Evolutionary conservation across 345 rosid genomes (phyloP).

Genomic region (Capsella bursapastoris): DNA sequence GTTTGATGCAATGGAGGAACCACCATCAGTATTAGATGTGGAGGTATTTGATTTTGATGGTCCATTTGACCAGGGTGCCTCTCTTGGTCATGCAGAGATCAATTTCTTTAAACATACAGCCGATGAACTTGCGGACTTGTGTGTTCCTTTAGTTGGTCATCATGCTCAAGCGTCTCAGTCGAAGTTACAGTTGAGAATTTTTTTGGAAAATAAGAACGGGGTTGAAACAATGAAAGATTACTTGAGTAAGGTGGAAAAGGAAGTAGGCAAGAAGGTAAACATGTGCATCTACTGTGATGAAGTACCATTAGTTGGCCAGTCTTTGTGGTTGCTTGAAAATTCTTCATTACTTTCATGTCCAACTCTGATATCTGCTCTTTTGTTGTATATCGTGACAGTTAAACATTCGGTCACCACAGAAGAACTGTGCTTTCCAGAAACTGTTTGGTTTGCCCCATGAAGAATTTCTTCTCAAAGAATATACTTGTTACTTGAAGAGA

Average conservation of each 20-base stretch:
- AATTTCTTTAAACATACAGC: conserved; percentile 79
- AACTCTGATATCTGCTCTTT: conserved; percentile 29
- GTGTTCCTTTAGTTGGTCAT: conserved; percentile 79
- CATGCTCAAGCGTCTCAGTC: conserved; percentile 85
- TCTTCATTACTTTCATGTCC: background rate
- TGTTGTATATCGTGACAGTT: conserved; percentile 54
- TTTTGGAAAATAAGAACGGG: conserved; percentile 79
- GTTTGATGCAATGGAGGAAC: conserved; percentile 96
- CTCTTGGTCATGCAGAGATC: conserved; percentile 89
- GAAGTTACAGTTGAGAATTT: conserved; percentile 74
- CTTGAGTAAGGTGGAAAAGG: conserved; percentile 83
- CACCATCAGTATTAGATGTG: conserved; percentile 84
- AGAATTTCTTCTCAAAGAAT: conserved; percentile 83
- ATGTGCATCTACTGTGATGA: background rate
- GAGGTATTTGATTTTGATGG: conserved; percentile 94
- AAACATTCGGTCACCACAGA: conserved; percentile 78
- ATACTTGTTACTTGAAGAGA: conserved; percentile 76
- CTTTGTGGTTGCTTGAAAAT: conserved; percentile 3
- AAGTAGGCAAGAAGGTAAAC: conserved; percentile 91
- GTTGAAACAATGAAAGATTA: conserved; percentile 76
- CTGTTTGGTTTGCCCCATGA: conserved; percentile 85
- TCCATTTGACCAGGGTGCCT: conserved; percentile 85
- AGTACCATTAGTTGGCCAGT: conserved; percentile 2
- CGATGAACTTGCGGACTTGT: conserved; percentile 76
- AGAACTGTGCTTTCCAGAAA: conserved; percentile 76